A percentile compares a stretch with the other conserved stretches of the same genome.
Conservation (phyloP, 805 yeast genomes). For the Barnettozyma vustinii region DNA sequence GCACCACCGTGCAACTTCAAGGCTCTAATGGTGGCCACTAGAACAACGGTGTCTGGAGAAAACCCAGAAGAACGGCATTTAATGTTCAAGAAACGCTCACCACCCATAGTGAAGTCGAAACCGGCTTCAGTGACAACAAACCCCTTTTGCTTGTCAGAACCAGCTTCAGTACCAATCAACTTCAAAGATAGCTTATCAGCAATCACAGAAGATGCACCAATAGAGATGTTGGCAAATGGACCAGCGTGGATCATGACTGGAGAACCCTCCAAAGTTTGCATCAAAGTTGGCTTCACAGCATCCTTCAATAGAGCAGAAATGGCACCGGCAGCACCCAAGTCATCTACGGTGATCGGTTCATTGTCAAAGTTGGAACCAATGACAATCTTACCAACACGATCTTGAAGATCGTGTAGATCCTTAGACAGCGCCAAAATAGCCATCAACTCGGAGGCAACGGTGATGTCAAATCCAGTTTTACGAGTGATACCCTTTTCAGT, state of each 20-base stretch:
- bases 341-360: constrained; percentile 77
- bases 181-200: constrained; percentile 82
- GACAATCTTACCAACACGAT: constrained; percentile 70
- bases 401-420: constrained; percentile 66
- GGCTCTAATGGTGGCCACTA: constrained; percentile 83
- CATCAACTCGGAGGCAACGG: constrained; percentile 96
- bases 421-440: constrained; percentile 80
- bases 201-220: constrained; percentile 79
- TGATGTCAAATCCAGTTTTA: constrained; percentile 88
- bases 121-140: constrained; percentile 87
- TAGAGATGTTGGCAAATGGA: constrained; percentile 83
- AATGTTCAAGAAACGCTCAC: constrained; percentile 79
- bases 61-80: constrained; percentile 80
- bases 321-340: constrained; percentile 83
- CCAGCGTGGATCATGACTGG: constrained; percentile 88
- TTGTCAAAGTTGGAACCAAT: constrained; percentile 65
- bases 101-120: constrained; percentile 89
- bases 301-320: constrained; percentile 76
- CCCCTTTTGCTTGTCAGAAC: constrained; percentile 51
- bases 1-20: constrained; percentile 86
- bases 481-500: constrained; percentile 88
- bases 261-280: constrained; percentile 87
- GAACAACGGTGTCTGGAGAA: constrained; percentile 69
- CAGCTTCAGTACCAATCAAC: constrained; percentile 55
- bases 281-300: constrained; percentile 77